Evolutionary conservation across 129 eudicot genomes (phyloP).

Genomic region (Flaveria brownii): DNA sequence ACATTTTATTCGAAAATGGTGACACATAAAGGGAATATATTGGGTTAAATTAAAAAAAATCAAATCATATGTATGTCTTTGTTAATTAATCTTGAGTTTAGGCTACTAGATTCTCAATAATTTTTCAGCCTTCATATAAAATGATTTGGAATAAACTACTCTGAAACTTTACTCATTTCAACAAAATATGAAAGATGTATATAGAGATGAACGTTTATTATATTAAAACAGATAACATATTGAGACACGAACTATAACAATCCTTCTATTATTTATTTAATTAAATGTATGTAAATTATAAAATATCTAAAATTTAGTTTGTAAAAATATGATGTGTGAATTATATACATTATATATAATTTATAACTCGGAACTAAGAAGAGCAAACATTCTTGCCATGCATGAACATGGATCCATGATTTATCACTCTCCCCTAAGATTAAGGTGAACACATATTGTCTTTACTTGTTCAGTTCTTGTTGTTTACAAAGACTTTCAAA

Average conservation of each 20-base stretch:
- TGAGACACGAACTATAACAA: too few relatives aligned
- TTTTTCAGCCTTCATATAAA: not conserved
- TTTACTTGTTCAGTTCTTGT: conserved; percentile 46
- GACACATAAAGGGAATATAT: not conserved
- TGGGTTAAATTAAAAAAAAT: not conserved
- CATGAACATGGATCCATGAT: conserved; percentile 42
- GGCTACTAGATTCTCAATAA: not conserved
- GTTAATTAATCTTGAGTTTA: not conserved
- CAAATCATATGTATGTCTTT: not conserved
- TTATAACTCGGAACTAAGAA: not conserved
- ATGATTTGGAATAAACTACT: not conserved
- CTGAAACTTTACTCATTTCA: not conserved
- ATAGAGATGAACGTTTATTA: not conserved
- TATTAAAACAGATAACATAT: too few relatives aligned
- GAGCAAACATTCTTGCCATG: conserved; percentile 46
- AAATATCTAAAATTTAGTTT: too few relatives aligned
- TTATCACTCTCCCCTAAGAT: conserved; percentile 39
- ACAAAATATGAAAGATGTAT: not conserved
- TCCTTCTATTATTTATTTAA: too few relatives aligned
- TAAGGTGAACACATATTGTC: conserved; percentile 42
- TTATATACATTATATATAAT: too few relatives aligned
- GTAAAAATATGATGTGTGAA: too few relatives aligned
- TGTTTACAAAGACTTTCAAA: conserved; percentile 43
- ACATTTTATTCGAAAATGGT: not conserved
- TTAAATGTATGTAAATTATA: too few relatives aligned